These are phyloP conservation scores for Globisporangium cylindrosporum DNA, from an alignment of 352 stramenopile genomes.

Conservation along the genomic window DNA sequence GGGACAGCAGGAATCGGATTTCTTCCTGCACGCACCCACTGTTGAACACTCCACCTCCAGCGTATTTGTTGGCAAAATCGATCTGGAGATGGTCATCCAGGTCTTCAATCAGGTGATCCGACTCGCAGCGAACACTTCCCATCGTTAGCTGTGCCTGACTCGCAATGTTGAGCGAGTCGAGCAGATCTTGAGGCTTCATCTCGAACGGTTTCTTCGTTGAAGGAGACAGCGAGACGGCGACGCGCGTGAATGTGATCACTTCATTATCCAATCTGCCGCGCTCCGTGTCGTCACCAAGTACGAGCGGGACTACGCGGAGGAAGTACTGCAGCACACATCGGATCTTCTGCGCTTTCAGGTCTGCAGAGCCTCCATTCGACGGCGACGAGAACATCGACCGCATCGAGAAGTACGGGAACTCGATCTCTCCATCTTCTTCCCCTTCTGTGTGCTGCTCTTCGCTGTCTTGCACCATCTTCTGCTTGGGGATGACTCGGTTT, in stretches of 20 bases:
- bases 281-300: slow-evolving; percentile 8
- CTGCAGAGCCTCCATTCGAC: slow-evolving; percentile 20
- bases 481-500: slow-evolving; percentile 16
- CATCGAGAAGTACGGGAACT: slow-evolving; percentile 60
- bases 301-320: slow-evolving; percentile 41
- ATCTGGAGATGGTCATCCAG: slow-evolving; percentile 62
- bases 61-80: slow-evolving; percentile 83
- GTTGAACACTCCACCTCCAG: slow-evolving; percentile 70
- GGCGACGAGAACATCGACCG: slow-evolving; percentile 33
- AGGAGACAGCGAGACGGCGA: slow-evolving; percentile 28
- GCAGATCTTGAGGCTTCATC: slow-evolving; percentile 21
- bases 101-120: slow-evolving; percentile 59
- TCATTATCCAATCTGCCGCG: slow-evolving; percentile 21
- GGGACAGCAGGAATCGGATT: slow-evolving; percentile 77
- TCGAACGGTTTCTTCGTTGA: neutral
- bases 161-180: slow-evolving; percentile 8
- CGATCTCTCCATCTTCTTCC: slow-evolving; percentile 16
- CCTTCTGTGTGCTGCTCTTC: neutral
- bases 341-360: slow-evolving; percentile 65
- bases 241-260: slow-evolving; percentile 58
- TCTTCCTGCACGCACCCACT: slow-evolving; percentile 79
- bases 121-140: slow-evolving; percentile 31
- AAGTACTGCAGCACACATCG: slow-evolving; percentile 75
- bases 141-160: slow-evolving; percentile 5
- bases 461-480: slow-evolving; percentile 10